Evolutionary conservation across 441 rosid species (phyloP).

Genomic region (Dalechampia spathulata): DNA sequence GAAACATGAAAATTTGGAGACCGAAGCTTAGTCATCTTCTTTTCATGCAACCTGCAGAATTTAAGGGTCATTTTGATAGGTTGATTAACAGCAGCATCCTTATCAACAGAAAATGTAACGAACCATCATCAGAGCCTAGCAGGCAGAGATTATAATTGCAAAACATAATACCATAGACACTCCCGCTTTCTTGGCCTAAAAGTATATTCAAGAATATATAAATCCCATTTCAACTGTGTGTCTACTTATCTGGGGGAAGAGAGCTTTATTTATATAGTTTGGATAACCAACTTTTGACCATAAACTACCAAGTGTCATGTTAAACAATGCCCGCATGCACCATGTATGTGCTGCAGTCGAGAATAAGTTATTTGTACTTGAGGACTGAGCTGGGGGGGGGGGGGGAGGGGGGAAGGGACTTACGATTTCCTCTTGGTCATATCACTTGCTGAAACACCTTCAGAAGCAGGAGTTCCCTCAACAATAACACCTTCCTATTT

Average conservation of each 20-base stretch:
- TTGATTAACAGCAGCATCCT: background rate
- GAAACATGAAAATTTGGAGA: conserved; percentile 95
- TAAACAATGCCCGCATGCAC: background rate
- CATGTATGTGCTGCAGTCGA: background rate
- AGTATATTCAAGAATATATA: background rate
- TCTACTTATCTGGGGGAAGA: background rate
- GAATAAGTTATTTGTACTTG: background rate
- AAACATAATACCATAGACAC: background rate
- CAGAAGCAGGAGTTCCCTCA: conserved; percentile 86
- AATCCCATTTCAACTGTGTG: background rate
- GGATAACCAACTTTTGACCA: background rate
- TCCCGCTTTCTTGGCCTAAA: background rate
- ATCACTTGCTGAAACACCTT: conserved; percentile 79
- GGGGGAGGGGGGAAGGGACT: conserved; percentile 11
- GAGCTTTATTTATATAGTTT: background rate
- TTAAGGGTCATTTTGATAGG: conserved; percentile 1
- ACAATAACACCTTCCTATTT: conserved; percentile 81
- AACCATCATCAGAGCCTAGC: background rate
- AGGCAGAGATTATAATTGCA: background rate
- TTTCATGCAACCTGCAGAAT: conserved; percentile 59
- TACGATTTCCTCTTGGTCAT: conserved; percentile 66
- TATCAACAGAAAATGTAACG: background rate
- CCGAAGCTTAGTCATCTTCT: conserved; percentile 72
- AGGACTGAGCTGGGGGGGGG: background rate
- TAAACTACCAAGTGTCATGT: background rate